Evolutionary conservation across 805 yeast genomes (phyloP), one percentile per base, ranked within the genome.

Genomic region (Candida yuanshanica): DNA sequence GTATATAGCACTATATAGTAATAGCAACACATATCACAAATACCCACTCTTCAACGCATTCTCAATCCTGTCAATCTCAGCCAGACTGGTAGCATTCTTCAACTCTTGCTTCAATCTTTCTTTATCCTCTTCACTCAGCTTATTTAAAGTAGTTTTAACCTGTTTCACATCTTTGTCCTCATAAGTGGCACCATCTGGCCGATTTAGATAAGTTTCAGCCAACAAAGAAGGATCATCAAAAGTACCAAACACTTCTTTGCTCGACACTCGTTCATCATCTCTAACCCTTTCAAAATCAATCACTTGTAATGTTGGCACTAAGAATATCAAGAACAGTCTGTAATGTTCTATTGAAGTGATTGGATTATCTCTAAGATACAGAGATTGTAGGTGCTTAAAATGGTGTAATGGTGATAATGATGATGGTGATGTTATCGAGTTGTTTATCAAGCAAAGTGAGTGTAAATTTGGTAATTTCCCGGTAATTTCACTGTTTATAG

Each of bases 11-110:
- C 11, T 23, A 23, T 23, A 23, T 23, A 23, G 8, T 9, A 9
- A 23, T 23, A 23, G 8, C 8, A 9, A 23, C 11, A 23, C 11
- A 23, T 23, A 23, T 23, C 25, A 58, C 25, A 59, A 23, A 41
- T 62, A 61, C 4, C 69, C 79, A 25, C 57, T 63, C 41, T 62
- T 60, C 35, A 83, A 62, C 17, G 75, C 66, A 21, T 62, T 65
- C 56, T 87, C 95, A 20, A 89, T 74, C 38, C 76, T 64, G 43
- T 81, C 84, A 7, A 89, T 84, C 47, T 90, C 96, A 6, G 74
- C 84, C 43, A 90, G 56, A 38, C 80, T 77, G 4, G 78, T 70
- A 1, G 96, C 95, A 24, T 63, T 65, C 39, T 70, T 68, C 42
- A 90, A 65, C 47, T 77, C 72, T 33, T 66, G 55, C 46, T 79